A percentile compares a stretch with the other conserved stretches of the same genome.
Evolutionary conservation across 2,329 filamentous ascomycete species (phyloP).

Genomic region (Arachnopeziza araneosa): DNA sequence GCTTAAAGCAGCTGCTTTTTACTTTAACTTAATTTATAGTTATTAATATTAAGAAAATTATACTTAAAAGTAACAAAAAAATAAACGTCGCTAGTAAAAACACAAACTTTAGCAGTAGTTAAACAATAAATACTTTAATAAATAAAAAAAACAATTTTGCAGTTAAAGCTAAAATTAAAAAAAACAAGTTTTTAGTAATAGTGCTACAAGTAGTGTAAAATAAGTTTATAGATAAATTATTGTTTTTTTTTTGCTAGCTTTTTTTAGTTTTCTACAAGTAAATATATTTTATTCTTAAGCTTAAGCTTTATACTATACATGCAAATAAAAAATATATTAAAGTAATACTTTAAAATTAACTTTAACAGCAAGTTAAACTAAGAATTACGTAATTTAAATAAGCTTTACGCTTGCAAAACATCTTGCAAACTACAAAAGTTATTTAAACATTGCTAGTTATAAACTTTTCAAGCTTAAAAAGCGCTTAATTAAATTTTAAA

Average conservation of each 20-base stretch:
- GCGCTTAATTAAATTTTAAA: neutral
- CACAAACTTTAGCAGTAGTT: too few relatives aligned
- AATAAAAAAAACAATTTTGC: neutral
- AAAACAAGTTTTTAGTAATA: neutral
- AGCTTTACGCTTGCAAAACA: neutral
- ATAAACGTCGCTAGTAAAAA: too few relatives aligned
- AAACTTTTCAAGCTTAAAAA: neutral
- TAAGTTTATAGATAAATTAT: neutral
- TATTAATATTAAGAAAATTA: neutral
- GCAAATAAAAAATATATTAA: neutral
- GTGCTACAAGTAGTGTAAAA: neutral
- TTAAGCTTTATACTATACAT: neutral
- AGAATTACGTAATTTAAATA: neutral
- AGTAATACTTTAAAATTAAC: neutral
- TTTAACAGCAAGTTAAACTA: neutral
- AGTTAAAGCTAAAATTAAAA: neutral
- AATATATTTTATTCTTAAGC: constrained; percentile 2
- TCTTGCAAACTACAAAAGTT: neutral
- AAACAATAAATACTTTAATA: neutral
- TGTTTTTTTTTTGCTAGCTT: neutral
- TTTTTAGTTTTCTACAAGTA: neutral
- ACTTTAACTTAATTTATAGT: constrained; percentile 3
- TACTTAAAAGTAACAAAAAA: neutral
- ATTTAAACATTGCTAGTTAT: neutral
- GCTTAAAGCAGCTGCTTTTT: constrained; percentile 9